Base-by-base conservation (phyloP, 2,329 filamentous ascomycete species). In the Fonsecaea pugnacius region DNA sequence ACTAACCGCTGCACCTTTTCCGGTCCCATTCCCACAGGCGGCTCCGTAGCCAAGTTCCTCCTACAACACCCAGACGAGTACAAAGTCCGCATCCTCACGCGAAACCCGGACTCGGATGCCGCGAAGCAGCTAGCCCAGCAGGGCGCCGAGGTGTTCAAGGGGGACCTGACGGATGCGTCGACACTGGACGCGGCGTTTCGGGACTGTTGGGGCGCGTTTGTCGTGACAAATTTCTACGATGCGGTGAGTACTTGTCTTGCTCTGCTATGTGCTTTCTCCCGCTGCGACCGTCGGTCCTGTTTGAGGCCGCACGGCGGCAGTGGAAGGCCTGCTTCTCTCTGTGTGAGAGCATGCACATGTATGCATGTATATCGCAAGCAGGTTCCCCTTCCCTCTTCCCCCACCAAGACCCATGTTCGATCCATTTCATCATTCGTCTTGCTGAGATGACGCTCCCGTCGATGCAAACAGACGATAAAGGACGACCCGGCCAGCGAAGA, bases 101-200 rank as follows among this genome's bases (percentile, higher is more conserved):
- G 74, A 16, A 70, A 73, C 51, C 58, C 71, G n/a, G 30, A 51
- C 1, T 75, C 73, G 0, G 62, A 63, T 8, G 60, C 64, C 7
- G 69, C 68, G 21, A 67, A 69, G 35, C 52, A 64, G 1, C 65
- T 76, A 27, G 63, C 50, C 7, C 38, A 63, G 1, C 51, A 58
- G 5, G 74, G 74, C 2, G 73, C 70, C 1, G 69, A 73, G 14
- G 58, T 76, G 1, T 67, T 72, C 10, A 59, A 71, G 50, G 74
- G 67, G 12, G 66, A 72, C 61, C 63, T 71, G 70, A 70, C 66
- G 7, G 66, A 62, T 32, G 60, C 48, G 27, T 58, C 58, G 21
- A 62, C 60, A 4, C 32, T 69, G 21, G 50, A 21, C 4, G 53
- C 51, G 1, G 65, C 65, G 3, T 64, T 69, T 9, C 12, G 38